Evolutionary conservation across 139 green algal species (phyloP), one percentile per base, ranked within the genome.

Genomic region (Chlorella vulgaris): DNA sequence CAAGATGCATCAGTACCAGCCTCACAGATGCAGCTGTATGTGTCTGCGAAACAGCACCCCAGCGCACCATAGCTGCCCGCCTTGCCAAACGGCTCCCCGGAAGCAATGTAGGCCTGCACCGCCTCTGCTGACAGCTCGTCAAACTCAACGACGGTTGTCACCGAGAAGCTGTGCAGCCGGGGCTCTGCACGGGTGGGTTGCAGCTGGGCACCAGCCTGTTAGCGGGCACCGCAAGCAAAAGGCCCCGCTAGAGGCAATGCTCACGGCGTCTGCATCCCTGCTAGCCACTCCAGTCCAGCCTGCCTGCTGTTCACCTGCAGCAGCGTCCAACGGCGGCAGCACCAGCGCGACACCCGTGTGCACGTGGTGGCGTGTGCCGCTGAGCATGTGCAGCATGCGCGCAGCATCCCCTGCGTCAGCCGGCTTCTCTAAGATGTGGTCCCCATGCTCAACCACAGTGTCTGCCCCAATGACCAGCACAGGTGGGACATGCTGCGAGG

Each of bases 371-470:
- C 66, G 69, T 13, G 29, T 61, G 0, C 92, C 92, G 39, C 86
- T 92, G 33, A 97, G 84, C 69, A 82, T 90, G 69, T 7, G 26
- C 29, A 98, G 84, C 92, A 97, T 95, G 26, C 38, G 36, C 21
- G 74, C 81, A 1, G 94, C 94, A 58, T 98, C 87, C 0, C 36
- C 61, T 0, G 76, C 88, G 73, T 97, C 91, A 26, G 80, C 73
- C 18, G 94, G 94, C 80, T 98, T 98, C 83, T 98, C 94, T 31
- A 98, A 42, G 8, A 98, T 94, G 8, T 84, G 76, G 1, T 88
- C 91, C 26, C 82, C 86, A n/a, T 85, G 35, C 60, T 94, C 89
- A 7, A 97, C 94, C 67, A 96, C 93, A 38, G 94, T 97, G 83
- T 97, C 94, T 35, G 94, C 91, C 0, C 80, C 86, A 10, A 97